Percentiles rank a stretch among this genome's conserved stretches.
phyloP scores from a whole-genome alignment of 2,329 filamentous ascomycete species.

The Ceratocystis albifundus region DNA sequence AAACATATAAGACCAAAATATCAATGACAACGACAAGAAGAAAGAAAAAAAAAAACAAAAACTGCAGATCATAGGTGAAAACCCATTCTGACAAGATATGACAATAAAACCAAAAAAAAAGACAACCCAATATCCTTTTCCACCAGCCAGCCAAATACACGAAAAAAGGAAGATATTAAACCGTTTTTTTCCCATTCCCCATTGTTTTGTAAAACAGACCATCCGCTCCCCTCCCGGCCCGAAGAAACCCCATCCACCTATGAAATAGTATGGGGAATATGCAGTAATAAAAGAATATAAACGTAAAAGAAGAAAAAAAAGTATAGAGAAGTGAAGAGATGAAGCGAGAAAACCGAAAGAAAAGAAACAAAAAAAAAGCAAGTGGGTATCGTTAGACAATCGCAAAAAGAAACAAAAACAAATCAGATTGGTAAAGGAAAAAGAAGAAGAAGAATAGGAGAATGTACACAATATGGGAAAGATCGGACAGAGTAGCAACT shows the following conservation, averaged over 20 bases:
- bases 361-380: constrained; percentile 13
- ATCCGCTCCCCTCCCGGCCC: too few species aligned
- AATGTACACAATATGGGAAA: not conserved
- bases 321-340: constrained; percentile 8
- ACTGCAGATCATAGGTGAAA: not conserved
- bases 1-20: too few species aligned
- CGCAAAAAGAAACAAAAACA: not conserved
- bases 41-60: constrained; percentile 4
- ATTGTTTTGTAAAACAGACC: too few species aligned
- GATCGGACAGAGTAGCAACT: not conserved
- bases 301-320: constrained; percentile 1
- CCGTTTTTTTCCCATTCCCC: too few species aligned
- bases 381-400: constrained; percentile 12
- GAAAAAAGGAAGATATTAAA: not conserved
- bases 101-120: constrained; percentile 4
- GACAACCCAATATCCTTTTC: too few species aligned
- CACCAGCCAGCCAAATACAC: not conserved
- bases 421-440: constrained; percentile 4
- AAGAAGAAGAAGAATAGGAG: not conserved
- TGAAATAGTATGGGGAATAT: constrained; percentile 1
- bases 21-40: not conserved
- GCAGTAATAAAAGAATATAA: constrained; percentile 5
- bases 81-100: not conserved
- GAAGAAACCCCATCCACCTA: too few species aligned
- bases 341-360: constrained; percentile 1